Evolutionary conservation across 208 protist species (phyloP).

Genomic region (Acanthamoeba triangularis): DNA sequence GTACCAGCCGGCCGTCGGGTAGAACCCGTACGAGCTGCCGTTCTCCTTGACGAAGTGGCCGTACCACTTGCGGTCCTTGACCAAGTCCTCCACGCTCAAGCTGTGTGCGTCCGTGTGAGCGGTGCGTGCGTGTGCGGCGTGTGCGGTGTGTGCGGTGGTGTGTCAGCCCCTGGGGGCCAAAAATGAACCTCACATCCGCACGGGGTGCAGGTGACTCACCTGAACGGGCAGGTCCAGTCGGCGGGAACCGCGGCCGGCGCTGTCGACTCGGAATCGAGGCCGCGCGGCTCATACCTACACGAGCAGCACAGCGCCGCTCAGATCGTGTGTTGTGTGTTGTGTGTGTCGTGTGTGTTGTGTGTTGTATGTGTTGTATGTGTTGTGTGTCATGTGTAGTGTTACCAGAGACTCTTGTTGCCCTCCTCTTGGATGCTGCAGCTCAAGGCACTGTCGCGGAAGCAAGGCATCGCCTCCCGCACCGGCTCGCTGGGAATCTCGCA

Average conservation of each 20-base stretch:
- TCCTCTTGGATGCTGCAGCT: not conserved
- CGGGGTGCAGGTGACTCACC: not conserved
- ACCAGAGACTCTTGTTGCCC: not conserved
- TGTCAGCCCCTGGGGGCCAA: not conserved
- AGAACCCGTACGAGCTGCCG: conserved; percentile 4
- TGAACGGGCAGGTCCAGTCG: not conserved
- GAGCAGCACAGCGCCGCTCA: no score
- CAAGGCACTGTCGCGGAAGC: not conserved
- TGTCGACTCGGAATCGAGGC: no score
- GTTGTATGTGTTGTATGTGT: not conserved
- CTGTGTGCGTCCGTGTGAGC: no score
- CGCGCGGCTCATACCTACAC: no score
- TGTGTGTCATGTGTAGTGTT: not conserved
- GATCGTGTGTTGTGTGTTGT: no score
- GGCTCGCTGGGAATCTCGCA: not conserved
- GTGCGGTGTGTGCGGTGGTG: not conserved
- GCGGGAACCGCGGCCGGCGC: no score
- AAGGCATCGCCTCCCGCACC: not conserved
- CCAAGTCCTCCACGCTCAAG: not conserved
- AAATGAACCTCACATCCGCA: not conserved
- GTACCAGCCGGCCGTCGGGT: not conserved
- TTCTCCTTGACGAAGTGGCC: not conserved
- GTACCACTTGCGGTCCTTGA: not conserved
- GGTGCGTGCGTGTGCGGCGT: no score
- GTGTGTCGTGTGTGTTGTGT: not conserved